Evolutionary conservation across 371 early-diverging fungal genomes (phyloP).

Genomic region (Polyrhizophydium stewartii): DNA sequence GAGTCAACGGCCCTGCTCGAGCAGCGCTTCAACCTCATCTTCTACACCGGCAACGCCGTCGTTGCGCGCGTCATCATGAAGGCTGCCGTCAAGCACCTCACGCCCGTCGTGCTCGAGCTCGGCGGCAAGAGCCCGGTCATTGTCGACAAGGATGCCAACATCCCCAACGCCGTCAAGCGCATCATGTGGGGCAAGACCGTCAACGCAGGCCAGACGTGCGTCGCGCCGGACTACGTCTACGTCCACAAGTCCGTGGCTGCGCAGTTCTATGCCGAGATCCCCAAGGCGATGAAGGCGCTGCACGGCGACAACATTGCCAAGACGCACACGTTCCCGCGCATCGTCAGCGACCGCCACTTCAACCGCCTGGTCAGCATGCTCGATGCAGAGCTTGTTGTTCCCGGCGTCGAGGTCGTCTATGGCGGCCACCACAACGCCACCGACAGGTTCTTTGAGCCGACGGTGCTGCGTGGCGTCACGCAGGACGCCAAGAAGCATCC

Average conservation of each 20-base stretch:
- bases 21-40: constrained; percentile 75
- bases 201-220: constrained; percentile 86
- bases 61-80: constrained; percentile 74
- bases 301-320: constrained; percentile 42
- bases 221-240: constrained; percentile 83
- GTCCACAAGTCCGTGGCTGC: constrained; percentile 49
- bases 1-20: constrained; percentile 74
- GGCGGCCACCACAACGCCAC: constrained; percentile 27
- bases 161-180: constrained; percentile 64
- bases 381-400: constrained; percentile 18
- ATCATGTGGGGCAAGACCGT: constrained; percentile 78
- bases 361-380: constrained; percentile 63
- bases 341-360: constrained; percentile 70
- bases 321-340: constrained; percentile 49
- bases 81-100: constrained; percentile 67
- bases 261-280: constrained; percentile 48
- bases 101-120: constrained; percentile 83
- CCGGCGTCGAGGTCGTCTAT: constrained; percentile 14
- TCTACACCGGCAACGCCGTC: constrained; percentile 77
- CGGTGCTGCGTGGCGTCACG: constrained; percentile 34
- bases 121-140: constrained; percentile 88
- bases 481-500: constrained; percentile 23
- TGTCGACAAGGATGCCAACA: constrained; percentile 57
- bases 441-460: constrained; percentile 30
- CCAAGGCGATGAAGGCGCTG: constrained; percentile 38